Evolutionary conservation across 1,284 basidiomycete species (phyloP).

Genomic region (Cerrena zonata): DNA sequence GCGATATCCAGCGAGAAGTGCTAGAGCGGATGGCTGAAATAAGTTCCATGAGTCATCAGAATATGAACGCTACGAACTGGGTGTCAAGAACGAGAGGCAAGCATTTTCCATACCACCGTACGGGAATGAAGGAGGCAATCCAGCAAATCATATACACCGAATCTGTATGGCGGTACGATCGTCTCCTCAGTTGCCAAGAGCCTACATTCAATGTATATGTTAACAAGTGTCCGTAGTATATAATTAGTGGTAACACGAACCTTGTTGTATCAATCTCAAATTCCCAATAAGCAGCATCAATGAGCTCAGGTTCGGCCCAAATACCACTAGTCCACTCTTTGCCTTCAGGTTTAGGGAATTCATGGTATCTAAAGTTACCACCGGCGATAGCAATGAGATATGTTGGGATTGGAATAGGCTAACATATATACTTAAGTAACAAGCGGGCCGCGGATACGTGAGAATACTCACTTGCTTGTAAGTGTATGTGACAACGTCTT

Average conservation of each 20-base stretch:
- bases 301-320: conserved; percentile 83
- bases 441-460: too few relatives aligned
- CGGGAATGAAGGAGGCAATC: conserved; percentile 90
- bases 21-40: conserved; percentile 32
- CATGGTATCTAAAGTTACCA: conserved; percentile 74
- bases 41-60: too few relatives aligned
- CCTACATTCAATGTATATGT: too few relatives aligned
- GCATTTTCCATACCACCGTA: conserved; percentile 88
- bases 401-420: conserved; percentile 81
- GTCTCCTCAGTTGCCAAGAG: conserved; percentile 76
- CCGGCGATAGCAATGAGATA: conserved; percentile 85
- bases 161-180: conserved; percentile 72
- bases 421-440: conserved; percentile 4
- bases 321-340: conserved; percentile 77
- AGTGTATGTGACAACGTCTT: conserved; percentile 58
- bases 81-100: conserved; percentile 83
- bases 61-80: too few relatives aligned
- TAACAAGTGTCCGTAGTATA: too few relatives aligned
- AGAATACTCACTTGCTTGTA: conserved; percentile 58
- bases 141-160: conserved; percentile 86
- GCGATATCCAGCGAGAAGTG: conserved; percentile 77
- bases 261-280: conserved; percentile 79
- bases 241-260: too few relatives aligned
- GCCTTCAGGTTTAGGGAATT: conserved; percentile 55
- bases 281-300: conserved; percentile 81